phyloP scores from a whole-genome alignment of 2,329 filamentous ascomycete genomes.

The Myriosclerotinia scirpicola region DNA sequence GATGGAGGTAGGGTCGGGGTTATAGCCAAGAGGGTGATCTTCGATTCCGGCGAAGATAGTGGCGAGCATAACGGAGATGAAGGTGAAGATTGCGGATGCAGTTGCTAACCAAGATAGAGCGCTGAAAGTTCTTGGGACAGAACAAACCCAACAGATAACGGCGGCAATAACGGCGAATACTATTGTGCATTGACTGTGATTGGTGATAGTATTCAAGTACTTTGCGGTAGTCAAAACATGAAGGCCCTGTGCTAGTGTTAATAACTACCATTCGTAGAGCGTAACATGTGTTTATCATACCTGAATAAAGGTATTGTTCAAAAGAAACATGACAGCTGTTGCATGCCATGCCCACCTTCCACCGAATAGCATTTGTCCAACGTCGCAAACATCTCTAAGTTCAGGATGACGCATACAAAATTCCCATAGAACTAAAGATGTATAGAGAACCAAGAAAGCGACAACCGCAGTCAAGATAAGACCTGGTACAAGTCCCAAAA shows the following conservation, averaged over 20 bases:
- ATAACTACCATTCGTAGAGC: neutral
- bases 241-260: conserved; percentile 53
- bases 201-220: conserved; percentile 86
- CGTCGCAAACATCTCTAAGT: conserved; percentile 88
- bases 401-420: conserved; percentile 91
- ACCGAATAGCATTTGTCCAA: conserved; percentile 95
- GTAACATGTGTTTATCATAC: conserved; percentile 42
- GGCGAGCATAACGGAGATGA: conserved; percentile 81
- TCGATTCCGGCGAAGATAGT: conserved; percentile 80
- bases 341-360: conserved; percentile 71
- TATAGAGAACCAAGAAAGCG: conserved; percentile 79
- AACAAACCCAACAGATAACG: conserved; percentile 73
- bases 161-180: conserved; percentile 74
- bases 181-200: conserved; percentile 72
- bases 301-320: conserved; percentile 94
- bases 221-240: conserved; percentile 83
- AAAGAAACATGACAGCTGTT: conserved; percentile 80
- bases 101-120: conserved; percentile 78
- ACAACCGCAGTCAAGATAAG: conserved; percentile 80
- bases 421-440: conserved; percentile 69
- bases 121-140: conserved; percentile 81
- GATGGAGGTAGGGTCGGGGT: conserved; percentile 46
- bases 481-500: conserved; percentile 82
- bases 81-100: conserved; percentile 81
- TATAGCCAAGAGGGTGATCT: conserved; percentile 68